phyloP scores from a whole-genome alignment of 805 yeast species.

The Candida arabinofermentans region DNA sequence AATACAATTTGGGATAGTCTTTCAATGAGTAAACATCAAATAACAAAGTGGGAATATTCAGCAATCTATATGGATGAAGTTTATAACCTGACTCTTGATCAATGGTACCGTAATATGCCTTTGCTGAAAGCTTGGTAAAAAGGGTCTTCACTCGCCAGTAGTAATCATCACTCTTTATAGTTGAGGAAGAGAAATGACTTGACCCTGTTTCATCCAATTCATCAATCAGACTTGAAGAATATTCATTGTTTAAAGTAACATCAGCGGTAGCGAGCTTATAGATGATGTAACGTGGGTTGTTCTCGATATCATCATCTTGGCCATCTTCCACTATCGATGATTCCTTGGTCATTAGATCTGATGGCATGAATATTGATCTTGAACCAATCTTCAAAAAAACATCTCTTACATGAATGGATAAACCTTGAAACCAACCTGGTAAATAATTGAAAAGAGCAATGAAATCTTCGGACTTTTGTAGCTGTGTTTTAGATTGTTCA shows the following conservation, averaged over 20 bases:
- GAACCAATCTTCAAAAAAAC: conserved; percentile 14
- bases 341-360: conserved; percentile 3
- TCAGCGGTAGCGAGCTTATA: neutral
- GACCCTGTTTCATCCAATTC: conserved; percentile 1
- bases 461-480: conserved; percentile 5
- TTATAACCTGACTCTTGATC: neutral
- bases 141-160: neutral
- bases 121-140: neutral
- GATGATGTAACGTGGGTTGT: neutral
- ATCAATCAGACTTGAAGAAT: neutral
- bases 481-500: neutral
- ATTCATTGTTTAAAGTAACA: neutral
- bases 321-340: neutral
- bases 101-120: neutral
- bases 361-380: conserved; percentile 17
- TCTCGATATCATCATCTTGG: neutral
- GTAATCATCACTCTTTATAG: neutral
- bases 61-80: conserved; percentile 1
- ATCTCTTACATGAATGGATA: conserved; percentile 17
- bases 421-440: conserved; percentile 32
- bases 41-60: conserved; percentile 6
- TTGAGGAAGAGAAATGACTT: neutral
- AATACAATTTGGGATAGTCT: conserved; percentile 5
- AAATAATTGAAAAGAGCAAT: conserved; percentile 24
- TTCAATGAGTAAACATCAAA: conserved; percentile 2